Evolutionary conservation across 352 stramenopile genomes (phyloP).

Genomic region (Hyphochytrium catenoides): DNA sequence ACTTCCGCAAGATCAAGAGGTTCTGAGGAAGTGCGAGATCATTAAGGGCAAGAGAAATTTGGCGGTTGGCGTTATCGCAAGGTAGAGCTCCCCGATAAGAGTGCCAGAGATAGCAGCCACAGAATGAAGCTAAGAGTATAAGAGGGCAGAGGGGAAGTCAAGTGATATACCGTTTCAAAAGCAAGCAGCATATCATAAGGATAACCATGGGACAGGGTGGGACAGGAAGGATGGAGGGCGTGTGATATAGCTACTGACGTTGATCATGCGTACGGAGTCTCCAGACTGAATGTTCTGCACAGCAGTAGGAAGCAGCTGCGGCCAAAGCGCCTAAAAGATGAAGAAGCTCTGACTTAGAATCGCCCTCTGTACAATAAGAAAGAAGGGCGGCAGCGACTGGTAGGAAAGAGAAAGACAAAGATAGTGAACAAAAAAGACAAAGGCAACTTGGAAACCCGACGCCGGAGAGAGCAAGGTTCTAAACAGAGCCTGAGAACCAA

Average conservation of each 20-base stretch:
- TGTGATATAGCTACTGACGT: slow-evolving; percentile 12
- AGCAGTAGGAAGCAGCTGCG: slow-evolving; percentile 47
- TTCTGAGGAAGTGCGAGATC: slow-evolving; percentile 41
- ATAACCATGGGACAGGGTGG: not conserved
- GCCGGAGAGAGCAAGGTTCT: too few species aligned
- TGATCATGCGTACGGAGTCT: slow-evolving; percentile 54
- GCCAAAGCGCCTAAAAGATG: slow-evolving; percentile 44
- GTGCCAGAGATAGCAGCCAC: not conserved
- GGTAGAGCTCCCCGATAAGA: not conserved
- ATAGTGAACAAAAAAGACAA: too few species aligned
- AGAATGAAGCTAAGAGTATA: not conserved
- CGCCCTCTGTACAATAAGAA: too few species aligned
- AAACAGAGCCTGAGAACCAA: too few species aligned
- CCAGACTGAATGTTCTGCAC: slow-evolving; percentile 62
- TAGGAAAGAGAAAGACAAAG: too few species aligned
- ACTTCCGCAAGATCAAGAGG: slow-evolving; percentile 78
- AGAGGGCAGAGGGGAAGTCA: not conserved
- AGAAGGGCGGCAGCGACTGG: too few species aligned
- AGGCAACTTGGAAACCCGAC: too few species aligned
- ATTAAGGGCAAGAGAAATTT: slow-evolving; percentile 13
- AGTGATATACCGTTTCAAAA: too few species aligned
- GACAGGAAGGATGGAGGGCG: not conserved
- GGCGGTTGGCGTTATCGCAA: slow-evolving; percentile 8
- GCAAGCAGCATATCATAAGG: not conserved
- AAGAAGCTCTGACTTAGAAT: not conserved